Evolutionary conservation across 2,329 filamentous ascomycete genomes (phyloP).

Genomic region (Scytalidium sp.): DNA sequence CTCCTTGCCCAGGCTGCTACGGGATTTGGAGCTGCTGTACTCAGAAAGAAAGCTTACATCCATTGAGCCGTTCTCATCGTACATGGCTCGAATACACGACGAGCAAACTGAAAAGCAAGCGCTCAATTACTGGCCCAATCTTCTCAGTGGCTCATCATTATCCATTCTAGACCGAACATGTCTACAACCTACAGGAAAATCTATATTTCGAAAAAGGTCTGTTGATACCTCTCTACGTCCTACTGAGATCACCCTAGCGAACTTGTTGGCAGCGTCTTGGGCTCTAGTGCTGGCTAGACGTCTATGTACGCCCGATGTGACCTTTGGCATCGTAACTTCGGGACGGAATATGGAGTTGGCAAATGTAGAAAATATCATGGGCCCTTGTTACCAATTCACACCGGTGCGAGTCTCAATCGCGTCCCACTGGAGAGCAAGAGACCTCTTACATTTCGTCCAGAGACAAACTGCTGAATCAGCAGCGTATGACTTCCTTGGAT

Average conservation of each 20-base stretch:
- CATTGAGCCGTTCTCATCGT: conserved; percentile 36
- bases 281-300: conserved; percentile 36
- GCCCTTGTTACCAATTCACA: conserved; percentile 43
- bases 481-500: conserved; percentile 33
- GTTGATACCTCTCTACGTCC: conserved; percentile 24
- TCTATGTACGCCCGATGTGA: conserved; percentile 31
- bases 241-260: conserved; percentile 37
- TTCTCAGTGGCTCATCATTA: conserved; percentile 42
- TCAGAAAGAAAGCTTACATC: conserved; percentile 31
- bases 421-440: conserved; percentile 26
- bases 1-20: conserved; percentile 41
- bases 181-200: conserved; percentile 16
- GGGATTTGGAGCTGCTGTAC: conserved; percentile 16
- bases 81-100: conserved; percentile 31
- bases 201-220: conserved; percentile 28
- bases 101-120: conserved; percentile 20
- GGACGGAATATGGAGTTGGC: conserved; percentile 37
- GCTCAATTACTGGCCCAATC: conserved; percentile 38
- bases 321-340: conserved; percentile 39
- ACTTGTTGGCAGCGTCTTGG: conserved; percentile 40
- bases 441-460: conserved; percentile 31
- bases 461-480: conserved; percentile 27
- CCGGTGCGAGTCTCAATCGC: conserved; percentile 39
- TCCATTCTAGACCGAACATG: conserved; percentile 11
- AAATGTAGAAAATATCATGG: conserved; percentile 36